Evolutionary conservation across 2,329 filamentous ascomycete species (phyloP), one percentile per base, ranked within the genome.

Genomic region (Thelonectria rubi): DNA sequence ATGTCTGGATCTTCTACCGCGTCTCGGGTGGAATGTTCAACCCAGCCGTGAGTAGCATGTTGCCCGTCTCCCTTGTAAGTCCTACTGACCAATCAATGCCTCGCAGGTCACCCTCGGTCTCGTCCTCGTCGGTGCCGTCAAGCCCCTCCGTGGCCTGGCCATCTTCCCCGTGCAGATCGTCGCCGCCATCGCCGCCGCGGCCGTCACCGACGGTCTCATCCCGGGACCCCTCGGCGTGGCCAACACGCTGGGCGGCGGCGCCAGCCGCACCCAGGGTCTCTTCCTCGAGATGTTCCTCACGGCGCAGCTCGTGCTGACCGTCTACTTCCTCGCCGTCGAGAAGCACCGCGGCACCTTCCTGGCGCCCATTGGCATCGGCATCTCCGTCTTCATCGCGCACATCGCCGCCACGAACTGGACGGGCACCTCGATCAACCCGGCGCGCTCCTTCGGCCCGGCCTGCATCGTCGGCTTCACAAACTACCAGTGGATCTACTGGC

Each of bases 321-420:
- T 91, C 30, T 85, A 88, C 73, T 89, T 92, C 84, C 81, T 92
- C 46, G 89, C 89, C 0, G 86, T 87, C 4, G 89, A 92, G 73
- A 92, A 93, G 77, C 89, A 92, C 74, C 87, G 88, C 46, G 86
- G 86, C 2, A 93, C 90, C 0, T 91, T 84, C 71, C 77, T 92
- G 1, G 90, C 90, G 0, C 90, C 91, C 0, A 78, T 93, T 3
- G 89, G 88, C 12, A 91, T 93, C 67, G 91, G 91, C 1, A 76
- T 92, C 2, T 81, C 89, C 0, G 82, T 93, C 55, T 92, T 93
- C 74, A 83, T 92, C 45, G 78, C 78, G 5, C 77, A 84, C 72
- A 73, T 82, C 52, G 76, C 73, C 39, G 77, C 78, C 24, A 79
- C 81, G 20, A 79, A 80, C 65, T 84, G 77, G 65, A 83, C 82